A percentile compares a stretch with the other conserved stretches of the same genome.
phyloP scores from a whole-genome alignment of 2,329 filamentous ascomycete species.

The Fonsecaea erecta region DNA sequence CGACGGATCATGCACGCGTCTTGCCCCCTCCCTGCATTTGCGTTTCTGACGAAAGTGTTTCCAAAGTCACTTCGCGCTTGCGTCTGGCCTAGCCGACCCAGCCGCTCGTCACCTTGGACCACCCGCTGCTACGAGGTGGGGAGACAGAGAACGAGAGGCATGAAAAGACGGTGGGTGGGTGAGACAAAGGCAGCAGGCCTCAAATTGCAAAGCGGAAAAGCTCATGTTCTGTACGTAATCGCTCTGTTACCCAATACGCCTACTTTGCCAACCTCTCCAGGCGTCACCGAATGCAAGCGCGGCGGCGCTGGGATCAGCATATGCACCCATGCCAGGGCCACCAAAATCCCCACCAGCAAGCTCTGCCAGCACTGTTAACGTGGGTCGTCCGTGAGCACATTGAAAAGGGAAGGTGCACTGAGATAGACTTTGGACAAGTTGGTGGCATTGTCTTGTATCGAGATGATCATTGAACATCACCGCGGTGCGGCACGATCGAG shows the following conservation, averaged over 20 bases:
- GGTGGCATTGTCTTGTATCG: conserved; percentile 45
- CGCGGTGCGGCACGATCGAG: conserved; percentile 54
- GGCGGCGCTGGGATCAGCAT: background rate
- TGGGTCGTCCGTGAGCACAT: conserved; percentile 57
- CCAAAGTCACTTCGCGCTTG: conserved; percentile 22
- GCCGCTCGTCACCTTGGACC: background rate
- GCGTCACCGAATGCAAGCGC: conserved; percentile 25
- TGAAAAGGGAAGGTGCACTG: conserved; percentile 55
- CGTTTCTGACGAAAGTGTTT: conserved; percentile 6
- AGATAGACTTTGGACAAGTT: conserved; percentile 46
- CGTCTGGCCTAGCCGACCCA: conserved; percentile 13
- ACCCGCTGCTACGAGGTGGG: background rate
- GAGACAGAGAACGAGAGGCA: background rate
- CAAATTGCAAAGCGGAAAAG: background rate
- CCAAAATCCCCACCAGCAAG: conserved; percentile 31
- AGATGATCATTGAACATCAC: conserved; percentile 58
- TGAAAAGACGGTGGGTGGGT: background rate
- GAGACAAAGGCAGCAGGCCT: background rate
- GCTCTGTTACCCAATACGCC: background rate
- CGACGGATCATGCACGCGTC: conserved; percentile 19
- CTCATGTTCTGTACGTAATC: background rate
- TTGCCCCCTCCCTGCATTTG: conserved; percentile 21
- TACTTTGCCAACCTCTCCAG: conserved; percentile 25
- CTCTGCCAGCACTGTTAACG: conserved; percentile 52
- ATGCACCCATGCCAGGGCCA: background rate